Evolutionary conservation across 306 rosid species (phyloP), one percentile per base, ranked within the genome.

Genomic region (Cucumis hystrix): DNA sequence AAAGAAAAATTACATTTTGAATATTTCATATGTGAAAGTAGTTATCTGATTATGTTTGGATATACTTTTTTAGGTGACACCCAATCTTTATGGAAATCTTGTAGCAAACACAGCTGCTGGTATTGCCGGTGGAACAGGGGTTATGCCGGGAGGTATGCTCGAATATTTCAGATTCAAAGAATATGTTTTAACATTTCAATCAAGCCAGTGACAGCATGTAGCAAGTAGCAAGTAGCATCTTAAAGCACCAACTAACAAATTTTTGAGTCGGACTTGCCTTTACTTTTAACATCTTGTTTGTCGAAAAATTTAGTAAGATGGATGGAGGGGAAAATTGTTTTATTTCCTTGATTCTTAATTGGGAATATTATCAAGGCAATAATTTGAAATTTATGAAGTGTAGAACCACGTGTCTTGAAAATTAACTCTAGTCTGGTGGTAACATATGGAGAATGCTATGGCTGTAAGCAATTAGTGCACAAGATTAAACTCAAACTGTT

Each of bases 81-180:
- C 97, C 62, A 95, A 95, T 85, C 97, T 95, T 15, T 95, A 95
- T 80, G 99, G 99, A 76, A 95, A 95, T 82, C 97, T 95, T 1
- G 93, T 92, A 41, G 97, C 99, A 78, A 95, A 95, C 83, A 95
- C 97, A 17, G 97, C 98, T 17, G 97, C 98, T 76, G 97, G 98
- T 80, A 95, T 95, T 80, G 98, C 97, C 25, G 96, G 97, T 79
- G 98, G 98, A 82, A 94, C 98, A 6, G 98, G 98, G 61, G 95
- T 94, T 86, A 94, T 94, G 98, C 98, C 97, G 0, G 98, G 97
- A 88, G 98, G 98, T 93, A 87, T 51, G 64, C 49, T 47, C 21
- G 49, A 15, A 64, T 65, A 63, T 51, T 78, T 62, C 70, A 67
- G 82, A 57, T 79, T 39, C 60, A 59, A 76, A 43, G 10, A 68